Percentiles rank a stretch among this genome's conserved stretches.
phyloP scores from a whole-genome alignment of 352 stramenopile species.

The Pythium pyrilobum region DNA sequence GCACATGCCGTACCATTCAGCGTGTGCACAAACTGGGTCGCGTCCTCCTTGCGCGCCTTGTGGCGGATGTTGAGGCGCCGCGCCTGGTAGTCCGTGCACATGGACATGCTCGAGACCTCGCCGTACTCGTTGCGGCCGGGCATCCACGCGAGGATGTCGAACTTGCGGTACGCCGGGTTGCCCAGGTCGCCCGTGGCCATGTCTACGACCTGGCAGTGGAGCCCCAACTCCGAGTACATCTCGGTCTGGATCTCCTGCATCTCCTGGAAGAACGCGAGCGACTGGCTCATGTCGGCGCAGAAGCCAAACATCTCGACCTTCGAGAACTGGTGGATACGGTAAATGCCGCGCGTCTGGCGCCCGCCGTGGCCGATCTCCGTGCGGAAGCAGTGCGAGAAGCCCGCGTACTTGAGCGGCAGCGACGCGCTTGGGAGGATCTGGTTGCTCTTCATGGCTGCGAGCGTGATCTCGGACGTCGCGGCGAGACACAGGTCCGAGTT shows the following conservation, averaged over 20 bases:
- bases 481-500: constrained; percentile 82
- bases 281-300: constrained; percentile 59
- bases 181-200: constrained; percentile 83
- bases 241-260: constrained; percentile 75
- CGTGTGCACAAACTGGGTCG: constrained; percentile 80
- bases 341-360: constrained; percentile 69
- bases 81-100: constrained; percentile 89
- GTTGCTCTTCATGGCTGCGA: constrained; percentile 73
- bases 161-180: constrained; percentile 80
- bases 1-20: constrained; percentile 85
- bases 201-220: constrained; percentile 79
- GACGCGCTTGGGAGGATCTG: constrained; percentile 47
- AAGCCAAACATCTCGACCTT: constrained; percentile 91
- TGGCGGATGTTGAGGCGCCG: constrained; percentile 84
- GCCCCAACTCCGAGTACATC: constrained; percentile 70
- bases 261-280: constrained; percentile 65
- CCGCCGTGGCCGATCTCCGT: constrained; percentile 82
- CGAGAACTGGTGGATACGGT: constrained; percentile 88
- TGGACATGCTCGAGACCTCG: constrained; percentile 83
- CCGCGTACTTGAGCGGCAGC: constrained; percentile 72
- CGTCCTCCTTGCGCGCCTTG: constrained; percentile 50
- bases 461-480: constrained; percentile 85
- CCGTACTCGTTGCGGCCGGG: constrained; percentile 69
- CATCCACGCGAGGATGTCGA: constrained; percentile 86
- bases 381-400: constrained; percentile 86